Evolutionary conservation across 2,329 filamentous ascomycete genomes (phyloP), one percentile per base, ranked within the genome.

Genomic region (Trichoderma aggressivum): DNA sequence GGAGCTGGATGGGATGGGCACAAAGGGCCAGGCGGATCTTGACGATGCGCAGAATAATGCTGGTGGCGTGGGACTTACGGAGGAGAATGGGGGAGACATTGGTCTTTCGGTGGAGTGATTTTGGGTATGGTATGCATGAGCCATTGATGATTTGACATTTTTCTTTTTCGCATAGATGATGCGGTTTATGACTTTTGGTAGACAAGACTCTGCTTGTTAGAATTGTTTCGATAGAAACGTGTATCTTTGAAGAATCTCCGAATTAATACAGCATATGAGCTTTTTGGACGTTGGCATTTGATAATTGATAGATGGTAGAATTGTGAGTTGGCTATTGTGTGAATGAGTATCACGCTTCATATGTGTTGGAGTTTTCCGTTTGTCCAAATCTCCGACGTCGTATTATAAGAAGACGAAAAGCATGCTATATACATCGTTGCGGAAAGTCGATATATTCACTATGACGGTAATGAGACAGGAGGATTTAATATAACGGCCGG

Each of bases 41-140:
- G 87, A 89, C 74, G 86, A 88, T 66, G 87, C 86, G 7, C 86
- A 88, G 77, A 82, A 83, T 71, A 88, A 88, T 67, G 87, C 86
- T 0, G 85, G 83, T 3, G 87, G 86, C 12, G 81, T 81, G 71
- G 81, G 83, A 6, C 34, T 69, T 28, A 43, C 32, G 6, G 73
- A 73, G 28, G 59, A 61, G 47, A 60, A 56, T n/a, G 58, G 24
- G 3, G 55, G 26, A 16, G 34, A 64, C 18, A 56, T 26, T 55
- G 64, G 61, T 59, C 80, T 72, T 28, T 73, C 63, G 6, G n/a
- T 53, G 3, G 73, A 74, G 12, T 73, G 74, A 39, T 74, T 59
- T 3, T 47, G 16, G 36, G 36, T 39, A 39, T 39, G 34, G 21
- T 43, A 21, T 43, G 34, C 28, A 21, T 11, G 18, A 30, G 30